phyloP scores from a whole-genome alignment of 23 red algal genomes.

The Rhodosorus marinus region DNA sequence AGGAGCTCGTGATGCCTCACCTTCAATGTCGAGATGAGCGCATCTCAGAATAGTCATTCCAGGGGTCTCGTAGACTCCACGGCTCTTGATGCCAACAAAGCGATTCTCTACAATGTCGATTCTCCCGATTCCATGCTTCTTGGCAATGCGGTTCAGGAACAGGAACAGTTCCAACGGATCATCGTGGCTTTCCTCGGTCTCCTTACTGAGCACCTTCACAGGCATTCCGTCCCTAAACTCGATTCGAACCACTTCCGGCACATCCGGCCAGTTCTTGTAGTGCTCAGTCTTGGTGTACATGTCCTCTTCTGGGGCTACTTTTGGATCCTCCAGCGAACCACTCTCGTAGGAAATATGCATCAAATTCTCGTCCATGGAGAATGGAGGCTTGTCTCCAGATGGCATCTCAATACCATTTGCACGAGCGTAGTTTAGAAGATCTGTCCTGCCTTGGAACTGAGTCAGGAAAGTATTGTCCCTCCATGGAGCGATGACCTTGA shows the following conservation, averaged over 20 bases:
- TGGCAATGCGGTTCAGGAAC: slow-evolving; percentile 54
- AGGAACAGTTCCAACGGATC: slow-evolving; percentile 46
- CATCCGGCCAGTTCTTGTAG: slow-evolving; percentile 31
- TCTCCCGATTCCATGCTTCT: slow-evolving; percentile 80
- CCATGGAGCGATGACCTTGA: slow-evolving; percentile 92
- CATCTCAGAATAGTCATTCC: slow-evolving; percentile 76
- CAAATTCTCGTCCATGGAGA: slow-evolving; percentile 97
- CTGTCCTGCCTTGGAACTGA: slow-evolving; percentile 57
- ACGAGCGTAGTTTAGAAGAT: slow-evolving; percentile 67
- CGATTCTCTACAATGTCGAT: slow-evolving; percentile 98
- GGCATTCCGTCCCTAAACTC: slow-evolving; percentile 76
- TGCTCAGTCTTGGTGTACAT: slow-evolving; percentile 68
- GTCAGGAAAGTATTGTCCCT: slow-evolving; percentile 36
- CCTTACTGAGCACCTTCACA: slow-evolving; percentile 13
- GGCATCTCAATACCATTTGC: slow-evolving; percentile 80
- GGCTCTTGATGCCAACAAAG: slow-evolving; percentile 81
- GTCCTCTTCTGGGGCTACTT: slow-evolving; percentile 19
- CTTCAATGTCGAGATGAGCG: slow-evolving; percentile 96
- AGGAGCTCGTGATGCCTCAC: too few species aligned
- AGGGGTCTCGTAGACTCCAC: slow-evolving; percentile 91
- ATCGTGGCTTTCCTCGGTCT: slow-evolving; percentile 5
- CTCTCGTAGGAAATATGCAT: slow-evolving; percentile 95
- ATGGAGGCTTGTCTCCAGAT: slow-evolving; percentile 66
- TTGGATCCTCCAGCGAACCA: slow-evolving; percentile 78
- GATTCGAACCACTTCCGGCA: slow-evolving; percentile 53